These are phyloP conservation scores for Cystobasidium ongulense DNA, from an alignment of 768 basidiomycete genomes.

Conservation along the genomic window DNA sequence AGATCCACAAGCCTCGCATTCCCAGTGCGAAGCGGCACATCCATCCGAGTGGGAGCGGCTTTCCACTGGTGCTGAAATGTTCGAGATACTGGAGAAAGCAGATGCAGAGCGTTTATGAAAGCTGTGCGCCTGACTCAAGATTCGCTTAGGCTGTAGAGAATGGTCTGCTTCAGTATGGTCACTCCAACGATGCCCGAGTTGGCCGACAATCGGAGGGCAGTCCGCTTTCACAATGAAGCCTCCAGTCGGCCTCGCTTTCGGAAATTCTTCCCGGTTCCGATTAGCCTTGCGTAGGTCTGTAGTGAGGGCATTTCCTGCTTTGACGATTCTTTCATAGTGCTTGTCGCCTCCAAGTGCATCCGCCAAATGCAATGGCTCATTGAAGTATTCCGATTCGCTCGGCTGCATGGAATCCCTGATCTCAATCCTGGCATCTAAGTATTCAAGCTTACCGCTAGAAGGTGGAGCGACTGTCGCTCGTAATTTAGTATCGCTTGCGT, in stretches of 20 bases:
- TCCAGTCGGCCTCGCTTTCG: slow-evolving; percentile 16
- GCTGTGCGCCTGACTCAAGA: neutral
- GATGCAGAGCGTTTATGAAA: neutral
- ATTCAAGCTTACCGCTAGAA: slow-evolving; percentile 3
- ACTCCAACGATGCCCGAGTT: slow-evolving; percentile 6
- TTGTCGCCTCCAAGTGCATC: slow-evolving; percentile 17
- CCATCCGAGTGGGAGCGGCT: neutral
- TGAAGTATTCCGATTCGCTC: neutral
- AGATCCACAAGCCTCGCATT: slow-evolving; percentile 17
- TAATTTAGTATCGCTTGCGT: slow-evolving; percentile 1
- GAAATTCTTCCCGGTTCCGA: slow-evolving; percentile 16
- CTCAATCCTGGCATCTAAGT: slow-evolving; percentile 21
- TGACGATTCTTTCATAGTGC: slow-evolving; percentile 24
- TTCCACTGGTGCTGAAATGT: slow-evolving; percentile 4
- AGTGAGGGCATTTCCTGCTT: slow-evolving; percentile 4
- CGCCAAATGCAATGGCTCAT: slow-evolving; percentile 16
- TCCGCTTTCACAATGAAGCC: slow-evolving; percentile 22
- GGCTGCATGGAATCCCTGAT: slow-evolving; percentile 8
- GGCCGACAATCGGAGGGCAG: slow-evolving; percentile 8
- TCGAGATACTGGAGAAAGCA: slow-evolving; percentile 1
- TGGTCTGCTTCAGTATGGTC: neutral
- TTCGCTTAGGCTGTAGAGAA: neutral
- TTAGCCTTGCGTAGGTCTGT: slow-evolving; percentile 18
- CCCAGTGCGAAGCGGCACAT: slow-evolving; percentile 13
- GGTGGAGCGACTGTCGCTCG: neutral